Base-by-base conservation (phyloP, 805 yeast species). In the Candida multigemmis region DNA sequence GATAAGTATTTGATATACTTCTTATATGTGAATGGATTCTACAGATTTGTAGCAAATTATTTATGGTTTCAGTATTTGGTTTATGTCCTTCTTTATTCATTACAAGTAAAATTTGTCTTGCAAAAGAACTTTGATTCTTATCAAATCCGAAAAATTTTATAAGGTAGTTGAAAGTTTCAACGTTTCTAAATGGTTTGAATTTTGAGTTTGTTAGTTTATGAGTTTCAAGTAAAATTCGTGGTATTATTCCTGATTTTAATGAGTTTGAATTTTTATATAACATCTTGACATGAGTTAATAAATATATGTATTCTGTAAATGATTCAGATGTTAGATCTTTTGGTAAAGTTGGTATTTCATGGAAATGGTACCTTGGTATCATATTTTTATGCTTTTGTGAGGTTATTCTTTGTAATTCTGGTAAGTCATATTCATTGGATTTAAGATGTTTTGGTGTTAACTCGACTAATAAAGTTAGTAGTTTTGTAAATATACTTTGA, bases 11-110 rank as follows among this genome's bases (percentile, higher is more conserved):
- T 9, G 53, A 38, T 4, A 41, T 37, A 2, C 57, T 48, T 11
- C 65, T 34, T 14, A 56, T 49, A 10, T 40, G 39, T 3, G 59
- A 38, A 33, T 61, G 65, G 10, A 43, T 40, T 21, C 43, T 35
- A 26, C 57, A 44, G 14, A 51, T 36, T 25, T 51, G 52, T 19
- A 61, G 36, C 22, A 60, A 43, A 25, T 43, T 41, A 39, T 61
- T 60, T 30, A 61, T 53, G 25, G 67, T 61, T 24, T 55, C 56
- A 18, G 56, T 45, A 32, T 60, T 56, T 6, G 63, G 62, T n/a
- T 34, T 33, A 26, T 55, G 59, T 3, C 63, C 63, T 30, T 61
- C 67, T 30, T 55, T 48, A 20, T 52, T 39, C 66, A 62, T 60
- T 16, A 58, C 63, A 19, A 62, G 37, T 7, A 61, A 37, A 11